Evolutionary conservation across 768 basidiomycete species (phyloP).

Genomic region (Tulasnella sp.): DNA sequence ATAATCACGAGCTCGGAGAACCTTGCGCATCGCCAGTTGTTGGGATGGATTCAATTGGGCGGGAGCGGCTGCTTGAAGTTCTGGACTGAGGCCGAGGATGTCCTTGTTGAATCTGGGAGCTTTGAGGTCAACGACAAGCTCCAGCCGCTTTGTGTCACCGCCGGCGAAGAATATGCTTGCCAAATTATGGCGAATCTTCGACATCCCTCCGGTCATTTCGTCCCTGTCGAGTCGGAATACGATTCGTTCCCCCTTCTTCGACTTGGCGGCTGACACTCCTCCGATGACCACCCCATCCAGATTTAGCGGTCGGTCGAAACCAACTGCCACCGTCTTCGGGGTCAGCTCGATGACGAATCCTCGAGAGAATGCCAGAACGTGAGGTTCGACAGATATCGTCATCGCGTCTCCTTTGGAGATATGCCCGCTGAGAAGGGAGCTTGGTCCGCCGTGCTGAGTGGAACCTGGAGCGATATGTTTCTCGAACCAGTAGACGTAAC

Average conservation of each 20-base stretch:
- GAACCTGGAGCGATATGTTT: slow-evolving; percentile 11
- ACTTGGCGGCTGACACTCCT: too few species aligned
- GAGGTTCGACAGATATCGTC: slow-evolving; percentile 76
- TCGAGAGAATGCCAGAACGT: slow-evolving; percentile 69
- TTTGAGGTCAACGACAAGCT: slow-evolving; percentile 72
- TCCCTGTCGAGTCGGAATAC: slow-evolving; percentile 89
- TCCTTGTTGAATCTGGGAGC: slow-evolving; percentile 47
- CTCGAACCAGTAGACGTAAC: slow-evolving; percentile 64
- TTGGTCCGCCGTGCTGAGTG: slow-evolving; percentile 1
- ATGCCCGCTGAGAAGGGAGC: slow-evolving; percentile 60
- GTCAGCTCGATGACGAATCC: slow-evolving; percentile 73
- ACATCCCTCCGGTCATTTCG: slow-evolving; percentile 78
- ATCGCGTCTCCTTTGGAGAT: slow-evolving; percentile 73
- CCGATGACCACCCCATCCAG: slow-evolving; percentile 31
- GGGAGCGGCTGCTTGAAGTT: slow-evolving; percentile 16
- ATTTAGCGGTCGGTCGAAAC: slow-evolving; percentile 72
- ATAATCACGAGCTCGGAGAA: slow-evolving; percentile 74
- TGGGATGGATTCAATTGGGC: slow-evolving; percentile 60
- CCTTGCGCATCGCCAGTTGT: slow-evolving; percentile 54
- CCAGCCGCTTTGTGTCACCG: slow-evolving; percentile 53
- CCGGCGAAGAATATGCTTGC: slow-evolving; percentile 76
- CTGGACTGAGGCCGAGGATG: background rate
- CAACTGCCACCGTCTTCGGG: slow-evolving; percentile 52
- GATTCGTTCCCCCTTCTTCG: slow-evolving; percentile 20
- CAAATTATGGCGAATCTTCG: slow-evolving; percentile 80